Evolutionary conservation across 2,329 filamentous ascomycete genomes (phyloP).

Genomic region (Juglanconis oblonga): DNA sequence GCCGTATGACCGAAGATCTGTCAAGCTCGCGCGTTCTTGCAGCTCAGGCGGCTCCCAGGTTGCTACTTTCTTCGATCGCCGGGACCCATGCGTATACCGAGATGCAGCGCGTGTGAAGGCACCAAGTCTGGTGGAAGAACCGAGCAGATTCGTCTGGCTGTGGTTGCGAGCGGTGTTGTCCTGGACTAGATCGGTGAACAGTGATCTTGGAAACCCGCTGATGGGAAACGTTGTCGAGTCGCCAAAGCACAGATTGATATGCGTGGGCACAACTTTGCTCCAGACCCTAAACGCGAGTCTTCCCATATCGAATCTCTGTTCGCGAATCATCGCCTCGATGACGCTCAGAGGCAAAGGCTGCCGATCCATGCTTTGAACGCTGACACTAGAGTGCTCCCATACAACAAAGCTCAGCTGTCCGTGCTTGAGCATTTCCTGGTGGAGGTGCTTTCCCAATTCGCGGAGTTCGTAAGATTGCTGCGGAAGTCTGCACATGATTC

Average conservation of each 20-base stretch:
- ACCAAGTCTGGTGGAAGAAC: too few species aligned
- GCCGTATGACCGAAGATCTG: conserved; percentile 3
- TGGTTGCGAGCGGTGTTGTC: neutral
- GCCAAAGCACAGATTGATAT: conserved; percentile 10
- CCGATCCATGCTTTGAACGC: neutral
- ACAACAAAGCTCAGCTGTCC: conserved; percentile 2
- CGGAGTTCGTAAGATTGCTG: neutral
- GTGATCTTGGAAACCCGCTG: conserved; percentile 7
- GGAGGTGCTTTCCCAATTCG: neutral
- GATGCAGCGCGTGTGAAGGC: neutral
- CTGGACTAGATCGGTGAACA: neutral
- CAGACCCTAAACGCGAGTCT: neutral
- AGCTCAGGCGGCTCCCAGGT: conserved; percentile 7
- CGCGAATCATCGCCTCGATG: neutral
- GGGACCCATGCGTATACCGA: conserved; percentile 8
- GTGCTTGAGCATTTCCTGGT: neutral
- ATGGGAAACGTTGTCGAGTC: conserved; percentile 4
- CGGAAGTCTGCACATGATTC: conserved; percentile 7
- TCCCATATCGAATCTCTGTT: neutral
- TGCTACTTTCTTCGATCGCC: neutral
- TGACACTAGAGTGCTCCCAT: neutral
- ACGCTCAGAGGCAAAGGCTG: neutral
- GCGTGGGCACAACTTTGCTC: conserved; percentile 4
- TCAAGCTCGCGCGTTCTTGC: neutral
- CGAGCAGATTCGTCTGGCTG: neutral